Evolutionary conservation across 257 asterid genomes (phyloP).

Genomic region (Plantago elongata): DNA sequence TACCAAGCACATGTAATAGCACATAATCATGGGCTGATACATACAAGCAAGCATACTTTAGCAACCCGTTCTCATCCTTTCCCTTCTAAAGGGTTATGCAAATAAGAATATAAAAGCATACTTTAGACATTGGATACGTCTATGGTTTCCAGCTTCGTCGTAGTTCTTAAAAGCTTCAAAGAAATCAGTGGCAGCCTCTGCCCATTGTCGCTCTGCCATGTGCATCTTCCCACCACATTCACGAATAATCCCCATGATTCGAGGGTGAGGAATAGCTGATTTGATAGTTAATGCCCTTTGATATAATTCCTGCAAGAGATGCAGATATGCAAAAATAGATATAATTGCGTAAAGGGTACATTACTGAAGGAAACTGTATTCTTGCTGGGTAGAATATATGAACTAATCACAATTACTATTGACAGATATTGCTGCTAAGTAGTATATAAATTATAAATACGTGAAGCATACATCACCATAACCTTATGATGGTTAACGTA

Average conservation of each 20-base stretch:
- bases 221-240: conserved; percentile 99
- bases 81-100: conserved; percentile 15
- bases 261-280: conserved; percentile 98
- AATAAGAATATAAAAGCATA: conserved; percentile 27
- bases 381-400: background rate
- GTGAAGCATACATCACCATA: too few relatives aligned
- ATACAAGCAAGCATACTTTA: background rate
- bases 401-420: too few relatives aligned
- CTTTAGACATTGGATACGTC: conserved; percentile 97
- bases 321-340: conserved; percentile 13
- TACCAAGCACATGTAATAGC: background rate
- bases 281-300: conserved; percentile 83
- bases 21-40: conserved; percentile 3
- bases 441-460: too few relatives aligned
- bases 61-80: conserved; percentile 2
- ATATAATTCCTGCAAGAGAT: conserved; percentile 68
- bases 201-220: conserved; percentile 98
- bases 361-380: background rate
- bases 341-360: conserved; percentile 5
- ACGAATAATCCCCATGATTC: conserved; percentile 97
- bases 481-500: too few relatives aligned
- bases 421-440: too few relatives aligned
- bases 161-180: conserved; percentile 97
- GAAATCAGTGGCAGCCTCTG: conserved; percentile 95
- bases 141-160: conserved; percentile 97